These are phyloP conservation scores for Panaeolus papilionaceus DNA, from an alignment of 768 basidiomycete species.

Conservation along the genomic window DNA sequence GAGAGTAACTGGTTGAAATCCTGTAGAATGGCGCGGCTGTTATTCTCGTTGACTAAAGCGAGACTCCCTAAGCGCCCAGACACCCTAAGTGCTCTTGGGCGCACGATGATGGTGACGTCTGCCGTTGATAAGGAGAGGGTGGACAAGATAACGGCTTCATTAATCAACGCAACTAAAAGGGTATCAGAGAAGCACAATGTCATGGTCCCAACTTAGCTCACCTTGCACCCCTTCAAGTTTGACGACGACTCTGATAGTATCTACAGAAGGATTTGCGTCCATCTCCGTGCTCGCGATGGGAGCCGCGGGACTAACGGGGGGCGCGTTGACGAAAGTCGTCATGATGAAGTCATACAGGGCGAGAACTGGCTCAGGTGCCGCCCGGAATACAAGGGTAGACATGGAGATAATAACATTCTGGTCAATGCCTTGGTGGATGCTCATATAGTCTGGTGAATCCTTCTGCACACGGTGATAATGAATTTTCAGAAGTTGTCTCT, in stretches of 20 bases:
- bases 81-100: conserved; percentile 75
- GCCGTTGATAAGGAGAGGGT: conserved; percentile 92
- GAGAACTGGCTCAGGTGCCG: conserved; percentile 90
- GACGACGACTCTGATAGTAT: conserved; percentile 81
- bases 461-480: conserved; percentile 82
- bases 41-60: conserved; percentile 77
- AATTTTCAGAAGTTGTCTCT: conserved; percentile 70
- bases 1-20: conserved; percentile 88
- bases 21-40: conserved; percentile 52
- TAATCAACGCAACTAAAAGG: conserved; percentile 73
- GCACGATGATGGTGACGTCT: conserved; percentile 79
- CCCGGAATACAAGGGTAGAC: conserved; percentile 89
- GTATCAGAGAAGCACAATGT: conserved; percentile 4
- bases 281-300: conserved; percentile 24
- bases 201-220: conserved; percentile 36
- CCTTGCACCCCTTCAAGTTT: conserved; percentile 87
- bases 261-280: conserved; percentile 27
- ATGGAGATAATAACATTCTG: conserved; percentile 87
- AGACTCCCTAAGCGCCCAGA: conserved; percentile 85
- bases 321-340: conserved; percentile 84
- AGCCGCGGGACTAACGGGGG: background rate
- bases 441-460: conserved; percentile 84
- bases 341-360: conserved; percentile 96
- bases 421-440: conserved; percentile 82
- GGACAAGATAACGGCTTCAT: conserved; percentile 72